Base-by-base conservation (phyloP, 805 yeast genomes). In the Teunomyces funiuensis region DNA sequence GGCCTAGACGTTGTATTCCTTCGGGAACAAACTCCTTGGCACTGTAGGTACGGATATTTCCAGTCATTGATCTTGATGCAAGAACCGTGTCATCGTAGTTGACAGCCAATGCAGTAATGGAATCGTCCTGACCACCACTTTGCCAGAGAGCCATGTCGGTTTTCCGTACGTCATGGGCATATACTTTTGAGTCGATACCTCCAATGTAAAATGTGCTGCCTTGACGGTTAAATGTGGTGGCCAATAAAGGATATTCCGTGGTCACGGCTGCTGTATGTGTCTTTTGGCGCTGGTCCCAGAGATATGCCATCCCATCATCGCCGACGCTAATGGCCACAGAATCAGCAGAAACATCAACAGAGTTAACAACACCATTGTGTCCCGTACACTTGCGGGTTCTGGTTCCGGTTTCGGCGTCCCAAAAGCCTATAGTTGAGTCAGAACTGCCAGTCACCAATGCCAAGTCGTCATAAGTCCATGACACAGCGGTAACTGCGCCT, bases 221-320 rank as follows among this genome's bases (percentile, higher is more conserved):
- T 30, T 60, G 59, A 2, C 56, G 52, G 46, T 61, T 66, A 11
- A 64, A 54, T 5, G 61, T 51, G 50, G 71, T 44, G 0, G 86
- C 67, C 15, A 85, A 58, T 1, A 86, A 50, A 0, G 95, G 93
- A 51, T 69, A 83, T 2, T 71, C 72, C 0, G 82, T 72, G 16
- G 63, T 57, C 40, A 79, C 61, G 6, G 50, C 52, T 2, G 57
- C 47, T 0, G 73, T 63, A 2, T 74, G 65, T 2, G 52, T 50
- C 49, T 77, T 82, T n/a, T 73, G 67, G 42, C 88, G 62, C 17
- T 68, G 60, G 49, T 87, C 95, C 91, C 91, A 87, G 1, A 82
- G 39, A 6, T 66, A 65, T 1, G 77, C 66, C 2, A 61, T 44
- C 0, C 89, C 88, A 51, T 82, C 88, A 50, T 87, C 95, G 7